Base-by-base conservation (phyloP, 1,284 basidiomycete species). In the Trichosporon sp. region DNA sequence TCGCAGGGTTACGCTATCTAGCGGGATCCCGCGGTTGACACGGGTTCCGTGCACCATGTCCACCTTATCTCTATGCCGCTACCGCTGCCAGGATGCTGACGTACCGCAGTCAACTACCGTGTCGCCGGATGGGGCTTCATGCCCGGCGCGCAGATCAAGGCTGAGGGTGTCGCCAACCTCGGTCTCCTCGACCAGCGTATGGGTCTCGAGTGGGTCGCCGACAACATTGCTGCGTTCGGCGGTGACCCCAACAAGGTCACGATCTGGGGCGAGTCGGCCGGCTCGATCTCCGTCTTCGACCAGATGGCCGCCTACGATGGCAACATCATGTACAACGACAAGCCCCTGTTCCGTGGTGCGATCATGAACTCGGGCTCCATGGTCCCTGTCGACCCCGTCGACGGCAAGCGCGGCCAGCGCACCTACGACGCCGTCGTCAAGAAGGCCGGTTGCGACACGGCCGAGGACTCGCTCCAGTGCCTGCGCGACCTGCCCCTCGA, bases 211-310 rank as follows among this genome's bases (percentile, higher is more conserved):
- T 81, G 80, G 80, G 72, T 80, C 34, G 75, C 78, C 53, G 72
- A 75, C 44, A 75, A 80, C 73, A 80, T 82, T 56, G 68, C 67
- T 5, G 67, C 74, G 18, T 83, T 82, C 65, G 81, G 81, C 31
- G 81, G 81, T 3, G 79, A 83, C 70, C 78, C 78, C 2, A 53
- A 65, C 23, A 76, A 75, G 62, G 77, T 82, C 32, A 82, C 81
- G 12, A 76, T 83, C 75, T 87, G 88, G 70, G 89, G 89, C 0
- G 85, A 90, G 74, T 88, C 87, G 68, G 89, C 88, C 0, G 89
- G 89, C 15, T 66, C 69, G 21, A 67, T 72, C 60, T 65, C 60
- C 1, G 72, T 70, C 13, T 70, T 31, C 0, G 81, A 85, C 34
- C 87, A 86, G 2, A 84, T 89, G 9, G 85, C 87, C 73, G 78